Evolutionary conservation across 768 basidiomycete species (phyloP), one percentile per base, ranked within the genome.

Genomic region (Amanita polypyramis): DNA sequence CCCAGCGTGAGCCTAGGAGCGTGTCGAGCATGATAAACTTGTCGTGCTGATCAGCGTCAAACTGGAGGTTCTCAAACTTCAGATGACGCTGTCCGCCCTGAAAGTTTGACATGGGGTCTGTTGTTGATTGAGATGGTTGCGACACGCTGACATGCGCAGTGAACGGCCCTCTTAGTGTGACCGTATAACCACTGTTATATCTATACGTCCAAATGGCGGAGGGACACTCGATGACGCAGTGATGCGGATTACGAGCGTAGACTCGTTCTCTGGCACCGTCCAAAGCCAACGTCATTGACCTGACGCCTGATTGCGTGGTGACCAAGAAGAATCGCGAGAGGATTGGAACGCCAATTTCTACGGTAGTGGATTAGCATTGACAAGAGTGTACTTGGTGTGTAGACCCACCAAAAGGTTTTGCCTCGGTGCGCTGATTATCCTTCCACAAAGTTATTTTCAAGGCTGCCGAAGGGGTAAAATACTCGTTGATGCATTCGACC

Each of bases 381-480:
- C 5, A 33, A 21, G n/a, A 34, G 25, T 34, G 7, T 15, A 19
- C 45, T 19, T n/a, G 30, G 9, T 10, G 23, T 12, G 7, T 27
- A 21, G 15, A 67, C 83, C 41, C 47, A 90, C 88, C 86, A 56
- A 92, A 89, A 7, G 82, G 82, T 57, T 88, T 91, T 27, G 87
- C 86, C 58, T 90, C 89, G 20, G 71, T 75, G 55, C 71, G 74
- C 58, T 80, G 77, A 56, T 85, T 88, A 61, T 89, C 87, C 59
- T 86, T 86, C 88, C 88, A 90, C n/a, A 91, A 65, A 2, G 85
- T 89, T 55, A 91, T 72, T 60, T 80, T 85, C 77, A 90, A 78
- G 39, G 76, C 63, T 17, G 85, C 82, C 50, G 77, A 76, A 2
- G 78, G 73, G 7, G 77, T 76, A 57, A 90, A 91, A 54, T 80